phyloP scores from a whole-genome alignment of 2,329 filamentous ascomycete genomes.

The Setomelanomma holmii region DNA sequence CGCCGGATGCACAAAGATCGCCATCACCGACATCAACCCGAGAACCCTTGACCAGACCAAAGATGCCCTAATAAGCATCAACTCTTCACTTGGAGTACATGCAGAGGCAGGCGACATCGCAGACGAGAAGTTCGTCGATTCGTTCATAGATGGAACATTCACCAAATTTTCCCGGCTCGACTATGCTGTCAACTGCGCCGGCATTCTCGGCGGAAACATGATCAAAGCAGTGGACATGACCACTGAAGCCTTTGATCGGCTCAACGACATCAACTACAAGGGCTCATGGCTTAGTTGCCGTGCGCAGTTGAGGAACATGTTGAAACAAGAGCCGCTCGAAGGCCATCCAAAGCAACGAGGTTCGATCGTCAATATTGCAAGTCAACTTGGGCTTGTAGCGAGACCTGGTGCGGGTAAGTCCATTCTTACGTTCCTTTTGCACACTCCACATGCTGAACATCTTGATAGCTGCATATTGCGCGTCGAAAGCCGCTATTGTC shows the following conservation, averaged over 20 bases:
- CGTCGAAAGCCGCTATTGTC: constrained; percentile 65
- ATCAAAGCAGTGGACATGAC: constrained; percentile 57
- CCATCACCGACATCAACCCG: constrained; percentile 62
- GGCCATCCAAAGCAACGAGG: constrained; percentile 44
- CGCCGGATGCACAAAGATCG: constrained; percentile 60
- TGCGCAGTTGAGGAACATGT: constrained; percentile 60
- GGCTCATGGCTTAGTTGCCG: constrained; percentile 64
- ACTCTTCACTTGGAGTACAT: constrained; percentile 39
- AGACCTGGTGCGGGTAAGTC: constrained; percentile 31
- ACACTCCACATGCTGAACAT: not conserved
- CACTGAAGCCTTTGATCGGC: constrained; percentile 58
- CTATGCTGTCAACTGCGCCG: constrained; percentile 64
- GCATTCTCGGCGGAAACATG: constrained; percentile 54
- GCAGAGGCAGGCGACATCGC: constrained; percentile 58
- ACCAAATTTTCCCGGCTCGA: constrained; percentile 58
- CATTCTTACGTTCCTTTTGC: not conserved
- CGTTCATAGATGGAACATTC: constrained; percentile 47
- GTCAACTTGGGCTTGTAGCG: constrained; percentile 56
- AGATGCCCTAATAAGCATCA: constrained; percentile 26
- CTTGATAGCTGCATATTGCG: constrained; percentile 60
- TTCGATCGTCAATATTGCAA: constrained; percentile 63
- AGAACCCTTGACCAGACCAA: constrained; percentile 46
- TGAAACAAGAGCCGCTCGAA: constrained; percentile 59
- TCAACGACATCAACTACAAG: constrained; percentile 64
- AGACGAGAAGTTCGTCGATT: constrained; percentile 55